These are phyloP conservation scores for Pichia cabralensis DNA, from an alignment of 805 yeast species.

Conservation along the genomic window DNA sequence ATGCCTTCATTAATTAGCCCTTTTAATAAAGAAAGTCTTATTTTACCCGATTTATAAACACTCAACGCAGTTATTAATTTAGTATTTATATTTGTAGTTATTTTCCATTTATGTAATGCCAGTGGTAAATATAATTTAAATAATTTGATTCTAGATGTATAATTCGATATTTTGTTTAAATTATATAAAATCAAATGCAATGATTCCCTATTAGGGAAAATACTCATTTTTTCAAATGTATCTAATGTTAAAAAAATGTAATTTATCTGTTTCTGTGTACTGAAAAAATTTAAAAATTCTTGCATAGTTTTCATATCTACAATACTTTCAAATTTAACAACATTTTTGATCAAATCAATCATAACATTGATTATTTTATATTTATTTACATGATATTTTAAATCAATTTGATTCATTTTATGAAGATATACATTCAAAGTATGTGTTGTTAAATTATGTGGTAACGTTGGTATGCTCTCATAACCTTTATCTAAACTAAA, in stretches of 20 bases:
- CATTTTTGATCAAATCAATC: background rate
- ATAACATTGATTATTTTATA: background rate
- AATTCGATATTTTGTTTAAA: background rate
- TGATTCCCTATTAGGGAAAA: slow-evolving; percentile 6
- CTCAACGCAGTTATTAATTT: background rate
- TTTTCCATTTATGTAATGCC: slow-evolving; percentile 3
- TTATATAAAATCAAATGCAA: slow-evolving; percentile 4
- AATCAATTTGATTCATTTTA: slow-evolving; percentile 2
- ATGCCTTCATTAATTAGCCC: slow-evolving; percentile 5
- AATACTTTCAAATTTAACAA: slow-evolving; percentile 4
- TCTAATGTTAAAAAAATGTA: slow-evolving; percentile 1
- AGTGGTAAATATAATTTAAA: slow-evolving; percentile 1
- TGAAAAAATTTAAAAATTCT: slow-evolving; percentile 5
- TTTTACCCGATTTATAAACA: slow-evolving; percentile 1
- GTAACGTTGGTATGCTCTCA: too few relatives aligned
- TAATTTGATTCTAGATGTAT: background rate
- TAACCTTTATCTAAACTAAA: too few relatives aligned
- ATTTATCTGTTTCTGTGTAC: background rate
- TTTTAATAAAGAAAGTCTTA: background rate
- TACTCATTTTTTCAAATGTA: slow-evolving; percentile 4
- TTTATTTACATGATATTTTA: background rate
- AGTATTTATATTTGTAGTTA: slow-evolving; percentile 3
- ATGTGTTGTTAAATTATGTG: too few relatives aligned
- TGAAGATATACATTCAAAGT: too few relatives aligned
- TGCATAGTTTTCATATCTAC: slow-evolving; percentile 3